Percentiles rank a stretch among this genome's conserved stretches.
phyloP scores from a whole-genome alignment of 2,329 filamentous ascomycete genomes.

The Fusarium duplospermum region DNA sequence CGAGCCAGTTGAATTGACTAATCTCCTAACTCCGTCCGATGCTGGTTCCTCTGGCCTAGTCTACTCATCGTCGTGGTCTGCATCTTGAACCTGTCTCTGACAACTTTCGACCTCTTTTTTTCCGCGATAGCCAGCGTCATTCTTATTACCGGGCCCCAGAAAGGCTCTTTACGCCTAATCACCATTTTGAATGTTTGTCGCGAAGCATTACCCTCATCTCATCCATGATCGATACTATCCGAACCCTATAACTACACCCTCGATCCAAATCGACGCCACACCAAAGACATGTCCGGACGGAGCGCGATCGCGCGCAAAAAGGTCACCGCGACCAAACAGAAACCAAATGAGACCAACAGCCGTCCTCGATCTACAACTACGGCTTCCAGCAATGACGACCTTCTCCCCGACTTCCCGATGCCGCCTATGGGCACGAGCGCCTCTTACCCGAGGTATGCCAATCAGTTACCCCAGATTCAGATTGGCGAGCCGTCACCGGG shows the following conservation, averaged over 20 bases:
- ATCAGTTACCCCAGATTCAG: slow-evolving; percentile 3
- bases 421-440: slow-evolving; percentile 52
- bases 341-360: slow-evolving; percentile 36
- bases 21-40: not conserved
- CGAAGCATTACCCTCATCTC: not conserved
- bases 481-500: slow-evolving; percentile 5
- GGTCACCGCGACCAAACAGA: slow-evolving; percentile 61
- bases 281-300: slow-evolving; percentile 63
- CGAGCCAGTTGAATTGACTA: not conserved
- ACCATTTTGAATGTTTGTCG: not conserved
- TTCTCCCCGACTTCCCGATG: slow-evolving; percentile 53
- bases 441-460: slow-evolving; percentile 58
- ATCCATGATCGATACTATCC: not conserved
- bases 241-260: not conserved
- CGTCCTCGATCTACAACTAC: slow-evolving; percentile 51
- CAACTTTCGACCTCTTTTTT: not conserved
- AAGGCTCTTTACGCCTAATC: not conserved
- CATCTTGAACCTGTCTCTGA: not conserved
- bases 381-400: slow-evolving; percentile 55
- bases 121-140: not conserved
- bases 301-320: slow-evolving; percentile 70
- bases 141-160: not conserved
- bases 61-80: not conserved
- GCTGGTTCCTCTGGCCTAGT: not conserved
- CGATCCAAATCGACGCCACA: not conserved